These are phyloP conservation scores for Boechera divaricarpa DNA, from an alignment of 345 rosid genomes.

Conservation along the genomic window DNA sequence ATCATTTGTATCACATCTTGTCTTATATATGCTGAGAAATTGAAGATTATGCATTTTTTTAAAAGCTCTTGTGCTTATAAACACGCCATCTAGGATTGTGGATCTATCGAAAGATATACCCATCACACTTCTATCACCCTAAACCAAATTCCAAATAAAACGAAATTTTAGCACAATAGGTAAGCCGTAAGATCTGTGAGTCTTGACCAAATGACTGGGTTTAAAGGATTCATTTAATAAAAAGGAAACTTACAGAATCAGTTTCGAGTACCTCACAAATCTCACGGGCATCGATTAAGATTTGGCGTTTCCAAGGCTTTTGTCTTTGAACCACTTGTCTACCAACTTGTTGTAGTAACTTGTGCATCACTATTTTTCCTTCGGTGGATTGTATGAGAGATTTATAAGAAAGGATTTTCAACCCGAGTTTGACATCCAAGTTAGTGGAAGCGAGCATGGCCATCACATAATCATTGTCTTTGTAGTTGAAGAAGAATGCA, in stretches of 20 bases:
- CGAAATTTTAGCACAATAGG: not conserved
- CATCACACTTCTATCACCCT: not conserved
- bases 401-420: not conserved
- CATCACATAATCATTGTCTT: not conserved
- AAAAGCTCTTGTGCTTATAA: not conserved
- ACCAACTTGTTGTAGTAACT: too few species aligned
- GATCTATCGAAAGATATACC: slow-evolving; percentile 37
- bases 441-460: not conserved
- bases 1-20: not conserved
- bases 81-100: not conserved
- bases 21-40: not conserved
- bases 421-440: not conserved
- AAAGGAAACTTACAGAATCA: too few species aligned
- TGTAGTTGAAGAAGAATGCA: not conserved
- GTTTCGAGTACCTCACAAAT: too few species aligned
- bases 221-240: too few species aligned
- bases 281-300: too few species aligned
- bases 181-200: too few species aligned
- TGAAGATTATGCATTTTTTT: not conserved
- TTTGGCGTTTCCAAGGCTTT: too few species aligned
- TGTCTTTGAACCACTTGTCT: too few species aligned
- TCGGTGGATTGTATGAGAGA: not conserved
- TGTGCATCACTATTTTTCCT: not conserved
- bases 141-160: too few species aligned
- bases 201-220: too few species aligned